Conservation (phyloP, 2,329 filamentous ascomycete genomes). For the Trichoderma guizhouense region DNA sequence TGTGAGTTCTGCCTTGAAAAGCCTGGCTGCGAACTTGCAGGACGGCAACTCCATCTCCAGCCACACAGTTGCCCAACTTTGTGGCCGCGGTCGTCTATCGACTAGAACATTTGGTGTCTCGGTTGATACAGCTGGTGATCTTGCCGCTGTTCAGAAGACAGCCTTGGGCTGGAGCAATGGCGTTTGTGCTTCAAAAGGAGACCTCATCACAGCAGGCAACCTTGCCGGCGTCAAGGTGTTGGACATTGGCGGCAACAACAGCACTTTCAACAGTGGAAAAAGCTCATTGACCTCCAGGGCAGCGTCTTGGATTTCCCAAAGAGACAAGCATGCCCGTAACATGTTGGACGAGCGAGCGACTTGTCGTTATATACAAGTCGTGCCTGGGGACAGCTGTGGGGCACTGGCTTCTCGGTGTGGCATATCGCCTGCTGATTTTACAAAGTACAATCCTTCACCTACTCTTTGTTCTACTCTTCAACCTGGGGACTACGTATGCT, state of each 20-base stretch:
- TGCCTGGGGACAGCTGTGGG: background rate
- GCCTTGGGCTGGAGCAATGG: background rate
- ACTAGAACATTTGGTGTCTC: background rate
- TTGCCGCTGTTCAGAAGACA: background rate
- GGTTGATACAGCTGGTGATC: background rate
- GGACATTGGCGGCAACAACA: background rate
- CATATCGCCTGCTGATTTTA: conserved; percentile 5
- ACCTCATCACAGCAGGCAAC: background rate
- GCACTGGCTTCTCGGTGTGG: background rate
- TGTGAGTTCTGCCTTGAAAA: background rate
- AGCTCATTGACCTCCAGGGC: background rate
- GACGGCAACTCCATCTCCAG: background rate
- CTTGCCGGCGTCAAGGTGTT: background rate
- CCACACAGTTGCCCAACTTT: background rate
- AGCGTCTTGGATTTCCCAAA: background rate
- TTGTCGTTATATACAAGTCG: background rate
- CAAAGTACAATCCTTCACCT: conserved; percentile 37
- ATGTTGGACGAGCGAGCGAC: background rate
- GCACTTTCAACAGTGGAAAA: background rate
- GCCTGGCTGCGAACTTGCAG: background rate
- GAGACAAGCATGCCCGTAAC: background rate
- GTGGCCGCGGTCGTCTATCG: background rate
- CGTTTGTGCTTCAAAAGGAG: background rate
- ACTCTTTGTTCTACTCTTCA: conserved; percentile 33
- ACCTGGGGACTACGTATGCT: conserved; percentile 37